These are phyloP conservation scores for Paraconiothyrium sp. DNA, from an alignment of 2,329 filamentous ascomycete genomes.

Conservation along the genomic window DNA sequence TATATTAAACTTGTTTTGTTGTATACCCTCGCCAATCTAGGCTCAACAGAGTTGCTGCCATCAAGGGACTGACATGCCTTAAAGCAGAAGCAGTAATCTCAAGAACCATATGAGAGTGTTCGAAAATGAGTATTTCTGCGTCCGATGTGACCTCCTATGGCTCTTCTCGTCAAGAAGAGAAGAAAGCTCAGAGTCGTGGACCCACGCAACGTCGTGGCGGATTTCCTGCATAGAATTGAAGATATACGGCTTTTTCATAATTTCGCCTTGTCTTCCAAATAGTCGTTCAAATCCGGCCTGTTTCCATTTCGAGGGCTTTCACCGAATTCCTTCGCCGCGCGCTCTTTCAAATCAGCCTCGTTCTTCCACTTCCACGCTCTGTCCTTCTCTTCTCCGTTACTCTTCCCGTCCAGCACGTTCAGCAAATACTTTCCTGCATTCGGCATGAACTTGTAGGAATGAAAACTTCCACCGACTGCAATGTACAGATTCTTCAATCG, in stretches of 20 bases:
- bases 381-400: constrained; percentile 2
- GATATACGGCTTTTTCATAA: background rate
- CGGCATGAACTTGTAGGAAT: constrained; percentile 3
- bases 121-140: too few relatives aligned
- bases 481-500: background rate
- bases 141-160: too few relatives aligned
- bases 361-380: constrained; percentile 3
- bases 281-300: background rate
- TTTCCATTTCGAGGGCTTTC: background rate
- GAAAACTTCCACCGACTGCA: constrained; percentile 2
- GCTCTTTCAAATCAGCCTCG: background rate
- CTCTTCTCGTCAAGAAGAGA: too few relatives aligned
- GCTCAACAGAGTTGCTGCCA: too few relatives aligned
- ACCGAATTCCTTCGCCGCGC: background rate
- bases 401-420: background rate
- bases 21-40: too few relatives aligned
- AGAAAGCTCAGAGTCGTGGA: too few relatives aligned
- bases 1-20: too few relatives aligned
- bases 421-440: background rate
- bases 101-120: too few relatives aligned
- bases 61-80: too few relatives aligned
- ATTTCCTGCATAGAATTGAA: too few relatives aligned
- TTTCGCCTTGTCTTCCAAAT: background rate
- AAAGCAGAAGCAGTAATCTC: too few relatives aligned
- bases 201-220: too few relatives aligned